These are phyloP conservation scores for Xylaria sp. DNA, from an alignment of 2,329 filamentous ascomycete species.

Conservation along the genomic window DNA sequence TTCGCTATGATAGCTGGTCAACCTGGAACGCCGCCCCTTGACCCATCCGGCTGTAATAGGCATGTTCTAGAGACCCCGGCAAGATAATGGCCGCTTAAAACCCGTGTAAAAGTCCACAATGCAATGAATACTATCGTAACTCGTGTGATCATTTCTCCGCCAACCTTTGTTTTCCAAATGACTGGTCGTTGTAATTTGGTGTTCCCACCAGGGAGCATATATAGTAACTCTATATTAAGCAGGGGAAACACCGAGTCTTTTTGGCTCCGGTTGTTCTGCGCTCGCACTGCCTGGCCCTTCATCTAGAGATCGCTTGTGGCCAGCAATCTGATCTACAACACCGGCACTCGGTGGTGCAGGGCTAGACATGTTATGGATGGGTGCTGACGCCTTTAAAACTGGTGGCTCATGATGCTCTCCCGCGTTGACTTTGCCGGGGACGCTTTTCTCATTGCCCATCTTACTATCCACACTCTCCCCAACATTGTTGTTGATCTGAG, in stretches of 20 bases:
- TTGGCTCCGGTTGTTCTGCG: slow-evolving; percentile 38
- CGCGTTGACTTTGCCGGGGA: not conserved
- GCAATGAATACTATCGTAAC: slow-evolving; percentile 26
- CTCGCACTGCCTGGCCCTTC: slow-evolving; percentile 31
- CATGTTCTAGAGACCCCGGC: slow-evolving; percentile 3
- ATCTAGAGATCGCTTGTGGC: slow-evolving; percentile 35
- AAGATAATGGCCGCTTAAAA: slow-evolving; percentile 1
- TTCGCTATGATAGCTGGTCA: slow-evolving; percentile 4
- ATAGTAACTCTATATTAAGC: slow-evolving; percentile 7
- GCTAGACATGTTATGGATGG: slow-evolving; percentile 35
- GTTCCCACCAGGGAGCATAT: not conserved
- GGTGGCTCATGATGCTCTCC: slow-evolving; percentile 5
- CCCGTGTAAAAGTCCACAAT: slow-evolving; percentile 13
- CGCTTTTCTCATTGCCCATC: slow-evolving; percentile 10
- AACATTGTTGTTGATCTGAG: not conserved
- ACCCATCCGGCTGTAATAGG: slow-evolving; percentile 9
- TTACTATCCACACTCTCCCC: not conserved
- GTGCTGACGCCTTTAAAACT: slow-evolving; percentile 23
- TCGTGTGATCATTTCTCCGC: slow-evolving; percentile 22
- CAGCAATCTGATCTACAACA: slow-evolving; percentile 38
- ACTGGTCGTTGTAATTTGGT: not conserved
- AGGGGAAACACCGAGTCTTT: slow-evolving; percentile 34
- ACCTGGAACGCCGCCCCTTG: slow-evolving; percentile 25
- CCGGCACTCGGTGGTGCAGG: slow-evolving; percentile 41
- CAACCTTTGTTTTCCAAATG: not conserved